Evolutionary conservation across 805 yeast species (phyloP).

Genomic region (Metschnikowia shivogae): DNA sequence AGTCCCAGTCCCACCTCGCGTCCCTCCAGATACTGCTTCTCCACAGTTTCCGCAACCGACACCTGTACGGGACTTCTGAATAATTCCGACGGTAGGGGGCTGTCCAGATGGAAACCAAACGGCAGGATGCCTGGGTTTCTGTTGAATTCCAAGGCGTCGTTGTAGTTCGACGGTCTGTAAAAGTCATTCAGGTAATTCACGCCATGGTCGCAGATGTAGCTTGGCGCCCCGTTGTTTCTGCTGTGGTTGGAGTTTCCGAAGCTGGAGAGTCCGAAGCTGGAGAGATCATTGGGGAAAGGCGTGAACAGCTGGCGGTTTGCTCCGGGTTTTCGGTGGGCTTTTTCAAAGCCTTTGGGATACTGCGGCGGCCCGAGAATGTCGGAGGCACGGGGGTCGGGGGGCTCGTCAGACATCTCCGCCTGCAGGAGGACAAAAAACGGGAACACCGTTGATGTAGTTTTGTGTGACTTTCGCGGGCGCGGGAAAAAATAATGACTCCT

Average conservation of each 20-base stretch:
- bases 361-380: constrained; percentile 5
- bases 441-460: not conserved
- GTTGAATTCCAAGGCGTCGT: no score
- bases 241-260: no score
- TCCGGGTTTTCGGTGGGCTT: not conserved
- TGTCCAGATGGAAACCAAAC: not conserved
- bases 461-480: constrained; percentile 3
- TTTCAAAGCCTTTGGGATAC: constrained; percentile 3
- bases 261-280: no score
- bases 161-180: no score
- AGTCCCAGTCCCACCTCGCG: no score
- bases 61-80: not conserved
- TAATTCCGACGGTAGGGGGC: not conserved
- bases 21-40: not conserved
- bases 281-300: no score
- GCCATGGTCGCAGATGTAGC: no score
- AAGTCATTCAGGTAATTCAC: no score
- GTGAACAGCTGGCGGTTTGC: no score
- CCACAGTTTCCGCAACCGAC: not conserved
- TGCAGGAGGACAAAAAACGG: not conserved
- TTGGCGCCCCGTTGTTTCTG: no score
- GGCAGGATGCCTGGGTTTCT: not conserved
- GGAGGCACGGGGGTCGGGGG: not conserved
- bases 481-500: constrained; percentile 8
- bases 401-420: not conserved